phyloP scores from a whole-genome alignment of 192 early-diverging fungal genomes.

The Coemansia sp. region DNA sequence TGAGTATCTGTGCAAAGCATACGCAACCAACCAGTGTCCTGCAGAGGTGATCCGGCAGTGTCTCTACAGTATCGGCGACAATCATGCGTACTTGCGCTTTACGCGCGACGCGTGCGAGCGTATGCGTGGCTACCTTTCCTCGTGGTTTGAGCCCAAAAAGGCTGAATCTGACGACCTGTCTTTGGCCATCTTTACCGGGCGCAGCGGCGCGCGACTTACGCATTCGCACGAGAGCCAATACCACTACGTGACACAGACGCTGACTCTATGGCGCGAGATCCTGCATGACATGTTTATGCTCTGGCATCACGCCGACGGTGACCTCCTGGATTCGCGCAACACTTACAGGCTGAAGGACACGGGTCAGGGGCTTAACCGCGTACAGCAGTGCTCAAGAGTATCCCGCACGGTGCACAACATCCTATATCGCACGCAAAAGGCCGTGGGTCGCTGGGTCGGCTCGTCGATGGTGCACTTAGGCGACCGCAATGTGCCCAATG shows the following conservation, averaged over 20 bases:
- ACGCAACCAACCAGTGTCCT: slow-evolving; percentile 58
- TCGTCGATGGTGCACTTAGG: slow-evolving; percentile 95
- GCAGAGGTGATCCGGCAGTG: slow-evolving; percentile 75
- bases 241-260: slow-evolving; percentile 88
- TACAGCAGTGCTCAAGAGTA: slow-evolving; percentile 84
- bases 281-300: slow-evolving; percentile 97
- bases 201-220: slow-evolving; percentile 81
- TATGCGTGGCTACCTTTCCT: slow-evolving; percentile 76
- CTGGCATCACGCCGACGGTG: slow-evolving; percentile 87
- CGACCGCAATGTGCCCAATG: slow-evolving; percentile 97
- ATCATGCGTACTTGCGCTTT: slow-evolving; percentile 87
- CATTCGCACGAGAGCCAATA: slow-evolving; percentile 94
- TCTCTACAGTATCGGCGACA: slow-evolving; percentile 97
- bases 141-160: slow-evolving; percentile 64
- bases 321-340: slow-evolving; percentile 70
- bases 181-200: slow-evolving; percentile 80
- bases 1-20: slow-evolving; percentile 79
- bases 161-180: slow-evolving; percentile 62
- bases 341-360: slow-evolving; percentile 91
- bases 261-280: slow-evolving; percentile 94
- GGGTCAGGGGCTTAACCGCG: slow-evolving; percentile 94
- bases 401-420: slow-evolving; percentile 86
- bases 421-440: slow-evolving; percentile 80
- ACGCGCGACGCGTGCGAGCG: slow-evolving; percentile 94
- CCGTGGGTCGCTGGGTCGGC: slow-evolving; percentile 88